These are phyloP conservation scores for Pyrenochaeta sp. DNA, from an alignment of 2,329 filamentous ascomycete species.

Conservation along the genomic window DNA sequence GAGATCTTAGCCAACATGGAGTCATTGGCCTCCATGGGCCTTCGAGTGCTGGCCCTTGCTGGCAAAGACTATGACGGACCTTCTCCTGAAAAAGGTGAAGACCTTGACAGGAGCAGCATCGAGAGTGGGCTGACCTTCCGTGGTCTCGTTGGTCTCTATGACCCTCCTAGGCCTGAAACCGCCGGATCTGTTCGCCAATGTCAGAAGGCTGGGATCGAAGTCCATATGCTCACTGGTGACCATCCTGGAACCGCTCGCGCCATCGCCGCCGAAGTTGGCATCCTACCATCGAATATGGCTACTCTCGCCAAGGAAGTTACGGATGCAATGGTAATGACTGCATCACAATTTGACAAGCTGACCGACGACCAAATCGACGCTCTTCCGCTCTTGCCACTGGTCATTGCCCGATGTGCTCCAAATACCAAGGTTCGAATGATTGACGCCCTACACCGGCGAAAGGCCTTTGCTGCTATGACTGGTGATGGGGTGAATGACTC, in stretches of 20 bases:
- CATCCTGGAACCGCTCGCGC: slow-evolving; percentile 56
- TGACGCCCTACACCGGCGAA: slow-evolving; percentile 52
- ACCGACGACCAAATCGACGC: slow-evolving; percentile 53
- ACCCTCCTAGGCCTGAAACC: slow-evolving; percentile 83
- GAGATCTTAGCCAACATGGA: slow-evolving; percentile 74
- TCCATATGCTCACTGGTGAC: slow-evolving; percentile 59
- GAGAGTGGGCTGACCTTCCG: slow-evolving; percentile 75
- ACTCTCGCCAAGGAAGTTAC: slow-evolving; percentile 42
- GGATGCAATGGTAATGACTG: slow-evolving; percentile 42
- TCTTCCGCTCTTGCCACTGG: slow-evolving; percentile 51
- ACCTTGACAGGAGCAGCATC: slow-evolving; percentile 66
- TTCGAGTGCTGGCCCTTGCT: slow-evolving; percentile 74
- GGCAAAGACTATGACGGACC: slow-evolving; percentile 53
- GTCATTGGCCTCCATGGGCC: slow-evolving; percentile 68
- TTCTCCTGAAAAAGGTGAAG: slow-evolving; percentile 53
- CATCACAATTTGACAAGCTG: slow-evolving; percentile 54
- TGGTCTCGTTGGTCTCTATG: slow-evolving; percentile 83
- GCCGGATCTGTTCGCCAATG: slow-evolving; percentile 58
- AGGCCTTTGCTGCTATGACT: slow-evolving; percentile 53
- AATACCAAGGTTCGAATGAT: slow-evolving; percentile 58
- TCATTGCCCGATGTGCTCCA: slow-evolving; percentile 55
- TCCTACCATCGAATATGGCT: slow-evolving; percentile 53
- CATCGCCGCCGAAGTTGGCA: slow-evolving; percentile 56
- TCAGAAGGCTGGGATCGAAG: slow-evolving; percentile 48
- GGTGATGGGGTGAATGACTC: slow-evolving; percentile 58